Evolutionary conservation across 108 stramenopile genomes (phyloP), one percentile per base, ranked within the genome.

Genomic region (Cyclotella cryptica): DNA sequence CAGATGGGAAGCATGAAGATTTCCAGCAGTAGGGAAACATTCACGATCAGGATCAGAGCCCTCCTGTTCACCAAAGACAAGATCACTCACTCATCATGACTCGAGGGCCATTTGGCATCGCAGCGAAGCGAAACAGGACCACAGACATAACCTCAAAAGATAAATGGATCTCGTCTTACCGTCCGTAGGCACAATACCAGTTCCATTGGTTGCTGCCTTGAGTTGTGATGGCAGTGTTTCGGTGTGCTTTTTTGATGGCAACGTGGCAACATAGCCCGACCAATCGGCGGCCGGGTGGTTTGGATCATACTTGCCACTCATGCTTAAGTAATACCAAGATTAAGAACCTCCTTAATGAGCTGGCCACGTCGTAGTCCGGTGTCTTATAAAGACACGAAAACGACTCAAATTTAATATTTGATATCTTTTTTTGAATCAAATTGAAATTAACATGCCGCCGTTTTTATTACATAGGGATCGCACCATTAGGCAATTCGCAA

Each of bases 261-360:
- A 35, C 0, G 62, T 27, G 11, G 79, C 18, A 10, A 81, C 80
- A 49, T 55, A 72, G 14, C 88, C 88, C n/a, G 79, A 77, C 88
- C 88, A 88, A 47, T 88, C 88, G 18, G 84, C 84, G 61, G 81
- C 71, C 14, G 73, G 81, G 55, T 86, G 72, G 26, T 28, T 21
- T 19, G 77, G 85, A 30, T 83, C 81, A 49, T 81, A 85, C 7
- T 21, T 58, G 57, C 24, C 26, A 65, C 24, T 40, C 24, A 19
- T 65, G 41, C 22, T 51, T 17, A 7, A 39, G 14, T 4, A 27
- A 59, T 59, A 3, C 10, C 14, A 59, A 15, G n/a, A n/a, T n/a
- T n/a, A n/a, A n/a, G n/a, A n/a, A n/a, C n/a, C n/a, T n/a, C n/a
- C n/a, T n/a, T n/a, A n/a, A n/a, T n/a, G n/a, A 27, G 58, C 27